A percentile compares a stretch with the other conserved stretches of the same genome.
These are phyloP conservation scores for Allium fistulosum DNA, from an alignment of 106 monocot genomes.

Conservation along the genomic window DNA sequence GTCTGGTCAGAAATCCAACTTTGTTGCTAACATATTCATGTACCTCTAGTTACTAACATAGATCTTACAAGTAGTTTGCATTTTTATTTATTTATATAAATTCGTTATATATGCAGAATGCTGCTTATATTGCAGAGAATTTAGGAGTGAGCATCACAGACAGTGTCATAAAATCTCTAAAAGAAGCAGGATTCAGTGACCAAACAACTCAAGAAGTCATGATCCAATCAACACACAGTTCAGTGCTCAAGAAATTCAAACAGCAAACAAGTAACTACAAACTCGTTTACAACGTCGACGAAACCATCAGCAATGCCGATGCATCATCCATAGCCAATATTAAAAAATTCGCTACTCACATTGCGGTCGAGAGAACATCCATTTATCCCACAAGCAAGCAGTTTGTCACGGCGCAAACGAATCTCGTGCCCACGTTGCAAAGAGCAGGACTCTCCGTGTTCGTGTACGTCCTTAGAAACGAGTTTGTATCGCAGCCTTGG, in stretches of 20 bases:
- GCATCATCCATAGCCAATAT: conserved; percentile 50
- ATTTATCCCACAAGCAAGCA: conserved; percentile 18
- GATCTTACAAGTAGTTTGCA: too few relatives aligned
- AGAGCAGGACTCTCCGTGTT: conserved; percentile 43
- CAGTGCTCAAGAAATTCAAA: conserved; percentile 46
- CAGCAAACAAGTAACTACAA: conserved; percentile 37
- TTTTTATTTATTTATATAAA: background rate
- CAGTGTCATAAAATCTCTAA: conserved; percentile 33
- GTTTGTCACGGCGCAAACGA: conserved; percentile 31
- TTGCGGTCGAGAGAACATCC: conserved; percentile 39
- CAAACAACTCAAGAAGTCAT: conserved; percentile 40
- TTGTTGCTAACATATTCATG: too few relatives aligned
- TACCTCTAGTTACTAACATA: too few relatives aligned
- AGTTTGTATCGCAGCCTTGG: conserved; percentile 37
- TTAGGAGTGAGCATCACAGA: conserved; percentile 31
- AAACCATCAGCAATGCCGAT: conserved; percentile 30
- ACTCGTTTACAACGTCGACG: conserved; percentile 57
- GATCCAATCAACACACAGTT: conserved; percentile 62
- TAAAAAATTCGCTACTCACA: conserved; percentile 46
- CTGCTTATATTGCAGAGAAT: conserved; percentile 42
- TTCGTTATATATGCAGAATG: conserved; percentile 41
- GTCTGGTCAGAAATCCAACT: background rate
- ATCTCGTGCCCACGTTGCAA: conserved; percentile 31
- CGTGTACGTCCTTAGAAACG: conserved; percentile 45
- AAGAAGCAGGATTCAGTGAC: conserved; percentile 31